Base-by-base conservation (phyloP, 163 green algal species). In the Coccomyxa subellipsoidea region DNA sequence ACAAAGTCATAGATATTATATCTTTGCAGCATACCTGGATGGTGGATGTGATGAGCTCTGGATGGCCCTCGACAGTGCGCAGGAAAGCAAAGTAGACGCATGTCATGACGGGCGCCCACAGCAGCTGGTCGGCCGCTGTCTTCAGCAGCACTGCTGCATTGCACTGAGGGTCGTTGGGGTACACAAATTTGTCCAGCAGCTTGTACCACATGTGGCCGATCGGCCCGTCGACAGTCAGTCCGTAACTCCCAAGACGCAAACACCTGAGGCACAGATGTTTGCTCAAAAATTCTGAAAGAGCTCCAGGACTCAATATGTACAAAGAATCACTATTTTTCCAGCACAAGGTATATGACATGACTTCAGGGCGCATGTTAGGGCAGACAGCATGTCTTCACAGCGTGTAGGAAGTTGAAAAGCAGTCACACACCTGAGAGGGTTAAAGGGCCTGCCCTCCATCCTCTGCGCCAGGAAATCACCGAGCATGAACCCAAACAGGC, bases 181-280 rank as follows among this genome's bases (percentile, higher is more conserved):
- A 87, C 36, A 94, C 84, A 32, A 80, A 75, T 1, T 54, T 72
- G 86, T 94, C 91, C 39, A 94, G 79, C 9, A 91, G 21, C 59
- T 87, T 84, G 70, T 95, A 95, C 87, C 79, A 83, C 7, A 18
- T 37, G 71, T 92, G 87, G 29, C 86, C 92, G 0, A 92, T 39
- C 7, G 90, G 90, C 2, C 92, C 92, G 71, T 95, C 92, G 21
- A 95, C 34, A 5, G 91, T 59, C 54, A 94, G 54, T 21, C 92
- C 92, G 76, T 94, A 94, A 23, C 84, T 77, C 10, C 88, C 87
- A 25, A 94, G 86, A 4, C 89, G 87, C 54, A 90, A 38, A 25
- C 77, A 83, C 77, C 83, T 82, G 59, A 40, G 66, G 47, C 7
- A 81, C 15, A 2, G 4, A 69, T 8, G 10, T 70, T 78, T 32